phyloP scores from a whole-genome alignment of 345 rosid genomes.

The Moricandia arvensis region DNA sequence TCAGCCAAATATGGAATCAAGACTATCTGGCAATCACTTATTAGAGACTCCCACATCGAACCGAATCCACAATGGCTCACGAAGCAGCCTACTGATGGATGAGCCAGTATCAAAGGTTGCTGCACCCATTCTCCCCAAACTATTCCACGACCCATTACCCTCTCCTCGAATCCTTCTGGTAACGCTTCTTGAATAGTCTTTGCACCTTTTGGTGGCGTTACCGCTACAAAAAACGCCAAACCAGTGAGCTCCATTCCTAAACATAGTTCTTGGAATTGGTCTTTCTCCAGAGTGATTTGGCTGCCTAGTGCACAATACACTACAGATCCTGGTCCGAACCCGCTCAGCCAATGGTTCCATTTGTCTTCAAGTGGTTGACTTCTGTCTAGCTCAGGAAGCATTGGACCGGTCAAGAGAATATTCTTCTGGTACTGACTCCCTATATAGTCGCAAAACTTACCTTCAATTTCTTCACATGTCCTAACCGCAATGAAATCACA shows the following conservation, averaged over 20 bases:
- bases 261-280: conserved; percentile 49
- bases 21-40: conserved; percentile 42
- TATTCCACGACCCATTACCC: conserved; percentile 38
- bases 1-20: conserved; percentile 44
- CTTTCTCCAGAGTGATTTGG: conserved; percentile 24
- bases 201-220: conserved; percentile 43
- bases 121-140: conserved; percentile 47
- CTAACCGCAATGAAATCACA: conserved; percentile 44
- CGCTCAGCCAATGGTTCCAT: conserved; percentile 10
- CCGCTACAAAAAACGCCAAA: conserved; percentile 38
- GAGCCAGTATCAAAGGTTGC: conserved; percentile 15
- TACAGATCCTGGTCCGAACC: conserved; percentile 22
- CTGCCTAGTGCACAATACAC: conserved; percentile 50
- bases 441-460: conserved; percentile 40
- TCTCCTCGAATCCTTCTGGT: conserved; percentile 44
- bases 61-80: conserved; percentile 42
- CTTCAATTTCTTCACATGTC: conserved; percentile 44
- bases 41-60: conserved; percentile 50
- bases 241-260: conserved; percentile 44
- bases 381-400: conserved; percentile 30
- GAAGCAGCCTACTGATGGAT: neutral
- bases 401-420: conserved; percentile 43
- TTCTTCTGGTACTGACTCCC: conserved; percentile 7
- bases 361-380: conserved; percentile 35
- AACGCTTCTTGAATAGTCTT: conserved; percentile 43